A percentile compares a stretch with the other conserved stretches of the same genome.
These are phyloP conservation scores for Diplosphaera chodatii DNA, from an alignment of 139 green algal genomes.

Conservation along the genomic window DNA sequence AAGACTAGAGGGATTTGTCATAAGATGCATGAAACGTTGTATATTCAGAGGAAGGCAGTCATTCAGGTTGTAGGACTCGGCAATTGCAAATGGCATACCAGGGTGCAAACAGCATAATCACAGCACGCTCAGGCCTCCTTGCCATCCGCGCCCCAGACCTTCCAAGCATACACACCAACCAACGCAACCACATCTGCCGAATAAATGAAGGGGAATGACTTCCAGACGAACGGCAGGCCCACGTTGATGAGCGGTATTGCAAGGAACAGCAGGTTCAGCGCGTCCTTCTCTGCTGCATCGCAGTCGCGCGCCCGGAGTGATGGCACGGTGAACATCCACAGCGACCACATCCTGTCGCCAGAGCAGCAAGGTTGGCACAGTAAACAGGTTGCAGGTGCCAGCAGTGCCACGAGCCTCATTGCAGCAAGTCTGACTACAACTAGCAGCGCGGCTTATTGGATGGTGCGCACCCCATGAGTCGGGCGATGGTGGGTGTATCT, in stretches of 20 bases:
- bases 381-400: too few species aligned
- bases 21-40: too few species aligned
- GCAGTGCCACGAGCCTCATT: too few species aligned
- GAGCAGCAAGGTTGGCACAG: too few species aligned
- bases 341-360: constrained; percentile 83
- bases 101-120: not conserved
- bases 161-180: constrained; percentile 71
- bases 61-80: too few species aligned
- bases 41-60: too few species aligned
- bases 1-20: too few species aligned
- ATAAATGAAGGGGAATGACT: constrained; percentile 90
- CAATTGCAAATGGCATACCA: too few species aligned
- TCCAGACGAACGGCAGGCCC: constrained; percentile 84
- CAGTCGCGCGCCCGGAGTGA: constrained; percentile 89
- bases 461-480: constrained; percentile 72
- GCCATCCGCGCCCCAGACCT: constrained; percentile 32
- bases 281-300: constrained; percentile 86
- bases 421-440: too few species aligned
- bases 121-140: not conserved
- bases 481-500: constrained; percentile 83
- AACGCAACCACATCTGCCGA: constrained; percentile 73
- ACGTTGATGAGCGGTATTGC: constrained; percentile 91
- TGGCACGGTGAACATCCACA: constrained; percentile 97
- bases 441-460: too few species aligned
- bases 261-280: constrained; percentile 93